Evolutionary conservation across 441 rosid species (phyloP).

Genomic region (Croton laevigatus): DNA sequence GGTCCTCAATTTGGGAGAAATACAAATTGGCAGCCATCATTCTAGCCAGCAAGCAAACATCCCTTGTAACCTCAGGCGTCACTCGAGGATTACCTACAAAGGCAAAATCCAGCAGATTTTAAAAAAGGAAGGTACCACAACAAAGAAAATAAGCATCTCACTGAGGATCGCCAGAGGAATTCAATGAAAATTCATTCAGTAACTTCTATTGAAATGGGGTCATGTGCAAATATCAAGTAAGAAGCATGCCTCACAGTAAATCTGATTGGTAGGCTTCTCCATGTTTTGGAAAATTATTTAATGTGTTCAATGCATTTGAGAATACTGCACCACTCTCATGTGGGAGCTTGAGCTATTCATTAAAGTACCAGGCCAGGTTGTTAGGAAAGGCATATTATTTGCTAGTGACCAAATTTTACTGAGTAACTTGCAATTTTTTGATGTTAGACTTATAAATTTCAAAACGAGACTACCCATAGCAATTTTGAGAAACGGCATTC

Average conservation of each 20-base stretch:
- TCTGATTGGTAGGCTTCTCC: background rate
- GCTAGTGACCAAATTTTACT: background rate
- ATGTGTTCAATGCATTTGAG: background rate
- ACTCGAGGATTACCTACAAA: constrained; percentile 68
- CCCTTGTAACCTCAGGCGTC: constrained; percentile 76
- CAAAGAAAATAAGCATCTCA: background rate
- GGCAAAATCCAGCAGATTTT: background rate
- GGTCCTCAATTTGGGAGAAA: constrained; percentile 68
- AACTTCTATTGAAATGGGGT: no score
- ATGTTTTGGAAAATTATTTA: background rate
- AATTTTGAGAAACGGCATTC: background rate
- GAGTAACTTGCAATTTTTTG: background rate
- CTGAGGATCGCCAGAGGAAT: background rate
- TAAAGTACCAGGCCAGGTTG: background rate
- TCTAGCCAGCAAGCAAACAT: constrained; percentile 72
- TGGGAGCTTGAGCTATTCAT: background rate
- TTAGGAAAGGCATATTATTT: background rate
- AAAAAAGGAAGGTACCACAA: background rate
- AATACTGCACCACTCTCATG: background rate
- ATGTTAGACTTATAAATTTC: background rate
- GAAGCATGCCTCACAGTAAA: background rate
- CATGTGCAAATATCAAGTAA: background rate
- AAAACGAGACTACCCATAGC: background rate
- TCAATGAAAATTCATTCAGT: background rate
- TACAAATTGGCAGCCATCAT: constrained; percentile 81